Percentiles rank a stretch among this genome's conserved stretches.
Conservation (phyloP, 2,329 filamentous ascomycete species). For the Cryphonectria naterciae region DNA sequence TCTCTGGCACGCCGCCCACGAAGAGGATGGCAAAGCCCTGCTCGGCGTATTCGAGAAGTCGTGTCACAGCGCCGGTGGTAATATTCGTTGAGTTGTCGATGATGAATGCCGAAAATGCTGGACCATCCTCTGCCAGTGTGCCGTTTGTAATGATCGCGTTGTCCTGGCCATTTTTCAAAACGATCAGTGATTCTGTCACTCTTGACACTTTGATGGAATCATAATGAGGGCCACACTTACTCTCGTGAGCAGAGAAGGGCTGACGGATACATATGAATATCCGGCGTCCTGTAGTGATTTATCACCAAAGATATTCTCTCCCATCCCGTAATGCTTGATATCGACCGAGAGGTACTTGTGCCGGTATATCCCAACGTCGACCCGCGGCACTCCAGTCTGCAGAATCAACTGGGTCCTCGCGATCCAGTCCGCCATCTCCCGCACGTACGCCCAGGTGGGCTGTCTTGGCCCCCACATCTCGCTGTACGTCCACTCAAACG, state of each 20-base stretch:
- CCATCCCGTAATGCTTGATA: constrained; percentile 21
- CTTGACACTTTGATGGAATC: too few relatives aligned
- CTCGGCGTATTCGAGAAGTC: constrained; percentile 12
- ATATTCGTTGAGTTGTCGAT: constrained; percentile 22
- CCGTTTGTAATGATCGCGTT: constrained; percentile 19
- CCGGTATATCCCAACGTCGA: constrained; percentile 17
- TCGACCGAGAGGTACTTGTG: constrained; percentile 24
- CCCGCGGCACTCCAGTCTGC: constrained; percentile 17
- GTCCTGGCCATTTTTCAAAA: neutral
- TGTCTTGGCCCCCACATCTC: constrained; percentile 23
- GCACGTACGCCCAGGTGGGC: constrained; percentile 18
- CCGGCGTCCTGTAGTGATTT: constrained; percentile 13
- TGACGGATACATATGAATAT: constrained; percentile 18
- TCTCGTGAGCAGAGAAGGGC: constrained; percentile 12
- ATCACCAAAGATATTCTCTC: constrained; percentile 16
- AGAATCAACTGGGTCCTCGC: constrained; percentile 19
- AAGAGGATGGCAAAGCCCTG: constrained; percentile 17
- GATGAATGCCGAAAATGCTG: constrained; percentile 18
- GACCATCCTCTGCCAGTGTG: constrained; percentile 13
- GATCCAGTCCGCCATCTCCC: constrained; percentile 20
- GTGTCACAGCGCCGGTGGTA: constrained; percentile 11
- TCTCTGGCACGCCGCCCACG: constrained; percentile 11
- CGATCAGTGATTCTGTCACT: neutral
- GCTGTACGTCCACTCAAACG: constrained; percentile 21
- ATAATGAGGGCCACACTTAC: neutral